These are phyloP conservation scores for Ettlia oleoabundans DNA, from an alignment of 139 green algal genomes.

Conservation along the genomic window DNA sequence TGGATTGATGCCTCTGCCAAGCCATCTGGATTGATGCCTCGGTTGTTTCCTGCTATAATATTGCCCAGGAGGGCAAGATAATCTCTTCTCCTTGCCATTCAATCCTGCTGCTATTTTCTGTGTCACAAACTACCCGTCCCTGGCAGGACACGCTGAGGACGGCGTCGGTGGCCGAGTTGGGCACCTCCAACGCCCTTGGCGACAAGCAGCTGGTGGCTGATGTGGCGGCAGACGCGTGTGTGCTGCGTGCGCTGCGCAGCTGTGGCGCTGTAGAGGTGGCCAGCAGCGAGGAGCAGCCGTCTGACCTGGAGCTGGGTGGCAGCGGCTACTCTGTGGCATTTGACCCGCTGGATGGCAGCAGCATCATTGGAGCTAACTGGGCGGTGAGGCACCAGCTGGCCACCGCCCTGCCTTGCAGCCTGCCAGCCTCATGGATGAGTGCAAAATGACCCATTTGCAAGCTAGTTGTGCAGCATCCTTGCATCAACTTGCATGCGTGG, in stretches of 20 bases:
- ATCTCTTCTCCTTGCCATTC: too few species aligned
- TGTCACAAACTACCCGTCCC: too few species aligned
- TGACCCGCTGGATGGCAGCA: conserved; percentile 85
- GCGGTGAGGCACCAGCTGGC: conserved; percentile 61
- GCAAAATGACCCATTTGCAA: too few species aligned
- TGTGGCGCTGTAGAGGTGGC: conserved; percentile 70
- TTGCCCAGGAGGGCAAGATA: too few species aligned
- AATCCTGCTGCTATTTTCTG: too few species aligned
- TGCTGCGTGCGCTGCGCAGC: conserved; percentile 36
- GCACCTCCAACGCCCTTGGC: conserved; percentile 63
- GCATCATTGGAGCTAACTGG: conserved; percentile 81
- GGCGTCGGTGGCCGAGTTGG: conserved; percentile 8
- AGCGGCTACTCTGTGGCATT: conserved; percentile 71
- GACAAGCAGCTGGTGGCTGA: conserved; percentile 79
- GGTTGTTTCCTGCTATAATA: too few species aligned
- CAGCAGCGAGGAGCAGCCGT: conserved; percentile 78
- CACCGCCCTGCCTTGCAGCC: neutral
- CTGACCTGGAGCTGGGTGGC: conserved; percentile 55
- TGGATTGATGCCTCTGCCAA: neutral
- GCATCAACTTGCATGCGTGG: too few species aligned
- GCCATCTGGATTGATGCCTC: neutral
- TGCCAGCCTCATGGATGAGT: neutral
- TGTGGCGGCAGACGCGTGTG: conserved; percentile 64
- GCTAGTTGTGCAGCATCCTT: too few species aligned
- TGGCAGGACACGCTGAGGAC: conserved; percentile 13